Percentiles rank a stretch among this genome's conserved stretches.
phyloP scores from a whole-genome alignment of 306 rosid genomes.

The Arachis stenosperma region DNA sequence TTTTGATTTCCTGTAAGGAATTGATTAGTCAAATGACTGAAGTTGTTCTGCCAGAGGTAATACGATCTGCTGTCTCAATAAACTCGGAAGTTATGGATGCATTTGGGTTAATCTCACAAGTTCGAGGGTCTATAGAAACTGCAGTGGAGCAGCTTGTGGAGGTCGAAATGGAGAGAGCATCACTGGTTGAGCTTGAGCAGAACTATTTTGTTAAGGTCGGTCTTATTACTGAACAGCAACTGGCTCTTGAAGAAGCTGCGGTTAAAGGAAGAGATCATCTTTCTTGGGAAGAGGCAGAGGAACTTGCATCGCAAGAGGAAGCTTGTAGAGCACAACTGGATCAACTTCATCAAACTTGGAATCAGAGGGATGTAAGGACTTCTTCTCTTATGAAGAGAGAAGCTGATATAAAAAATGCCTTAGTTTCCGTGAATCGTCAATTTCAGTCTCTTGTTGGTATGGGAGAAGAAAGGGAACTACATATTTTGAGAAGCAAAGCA shows the following conservation, averaged over 20 bases:
- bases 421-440: conserved; percentile 66
- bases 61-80: conserved; percentile 77
- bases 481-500: conserved; percentile 59
- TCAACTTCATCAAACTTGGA: conserved; percentile 94
- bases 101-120: conserved; percentile 86
- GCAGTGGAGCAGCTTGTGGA: conserved; percentile 84
- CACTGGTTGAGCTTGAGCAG: conserved; percentile 82
- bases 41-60: conserved; percentile 74
- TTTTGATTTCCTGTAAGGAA: conserved; percentile 67
- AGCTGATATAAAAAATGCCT: conserved; percentile 76
- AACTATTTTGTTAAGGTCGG: conserved; percentile 87
- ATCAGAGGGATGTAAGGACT: conserved; percentile 74
- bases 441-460: conserved; percentile 66
- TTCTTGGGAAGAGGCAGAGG: conserved; percentile 99
- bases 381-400: conserved; percentile 81
- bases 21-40: conserved; percentile 81
- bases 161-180: conserved; percentile 76
- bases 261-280: conserved; percentile 89
- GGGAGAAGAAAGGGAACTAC: conserved; percentile 62
- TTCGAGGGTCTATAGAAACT: conserved; percentile 82
- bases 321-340: conserved; percentile 88
- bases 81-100: conserved; percentile 94
- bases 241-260: conserved; percentile 96
- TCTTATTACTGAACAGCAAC: conserved; percentile 83
- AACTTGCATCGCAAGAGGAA: conserved; percentile 96